Evolutionary conservation across 2,329 filamentous ascomycete species (phyloP).

Genomic region (Botrytis porri): DNA sequence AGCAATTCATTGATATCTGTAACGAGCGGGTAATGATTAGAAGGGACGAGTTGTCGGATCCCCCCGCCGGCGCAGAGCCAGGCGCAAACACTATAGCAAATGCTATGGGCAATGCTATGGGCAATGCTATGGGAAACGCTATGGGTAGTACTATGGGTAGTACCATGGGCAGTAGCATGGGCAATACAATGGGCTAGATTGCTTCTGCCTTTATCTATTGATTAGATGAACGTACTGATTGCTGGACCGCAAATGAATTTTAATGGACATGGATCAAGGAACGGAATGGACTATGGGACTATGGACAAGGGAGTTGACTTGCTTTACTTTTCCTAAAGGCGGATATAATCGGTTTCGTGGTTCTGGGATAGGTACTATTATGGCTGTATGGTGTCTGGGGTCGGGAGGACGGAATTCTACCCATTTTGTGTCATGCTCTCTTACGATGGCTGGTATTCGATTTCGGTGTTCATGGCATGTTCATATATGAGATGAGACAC

Average conservation of each 20-base stretch:
- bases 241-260: not conserved
- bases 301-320: not conserved
- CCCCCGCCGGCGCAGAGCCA: constrained; percentile 22
- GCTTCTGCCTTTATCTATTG: not conserved
- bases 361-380: not conserved
- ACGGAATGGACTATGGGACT: not conserved
- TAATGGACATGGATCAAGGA: not conserved
- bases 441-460: not conserved
- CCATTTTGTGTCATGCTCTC: not conserved
- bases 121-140: not conserved
- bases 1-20: constrained; percentile 69
- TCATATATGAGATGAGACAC: not conserved
- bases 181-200: constrained; percentile 5
- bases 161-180: constrained; percentile 1
- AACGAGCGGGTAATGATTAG: constrained; percentile 65
- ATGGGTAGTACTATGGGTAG: constrained; percentile 22
- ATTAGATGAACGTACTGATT: not conserved
- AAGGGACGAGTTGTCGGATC: constrained; percentile 49
- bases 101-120: constrained; percentile 21
- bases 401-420: not conserved
- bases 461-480: not conserved
- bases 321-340: not conserved
- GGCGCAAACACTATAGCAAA: constrained; percentile 26
- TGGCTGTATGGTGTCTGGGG: not conserved
- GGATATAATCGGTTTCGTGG: not conserved